These are phyloP conservation scores for Helianthus annuus DNA, from an alignment of 129 eudicot species.

Conservation along the genomic window DNA sequence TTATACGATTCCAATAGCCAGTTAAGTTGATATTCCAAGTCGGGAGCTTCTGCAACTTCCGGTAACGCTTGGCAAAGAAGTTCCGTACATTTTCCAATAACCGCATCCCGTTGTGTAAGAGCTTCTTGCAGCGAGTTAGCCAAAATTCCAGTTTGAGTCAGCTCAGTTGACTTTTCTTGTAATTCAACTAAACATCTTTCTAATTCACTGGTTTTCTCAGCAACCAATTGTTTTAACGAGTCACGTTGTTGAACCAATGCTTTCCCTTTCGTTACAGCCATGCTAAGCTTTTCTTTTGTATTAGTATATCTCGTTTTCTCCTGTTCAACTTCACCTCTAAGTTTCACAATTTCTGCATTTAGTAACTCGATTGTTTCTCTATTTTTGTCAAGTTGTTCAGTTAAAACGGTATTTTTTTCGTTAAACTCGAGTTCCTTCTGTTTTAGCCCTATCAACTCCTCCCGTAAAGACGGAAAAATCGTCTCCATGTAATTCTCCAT, in stretches of 20 bases:
- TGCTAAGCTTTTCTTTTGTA: conserved; percentile 87
- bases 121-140: conserved; percentile 66
- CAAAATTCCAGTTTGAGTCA: conserved; percentile 44
- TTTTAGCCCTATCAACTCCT: conserved; percentile 54
- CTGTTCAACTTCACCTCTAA: conserved; percentile 74
- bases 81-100: conserved; percentile 62
- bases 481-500: conserved; percentile 53
- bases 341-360: conserved; percentile 56
- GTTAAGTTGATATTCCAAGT: conserved; percentile 52
- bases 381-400: conserved; percentile 59
- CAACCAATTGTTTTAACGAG: conserved; percentile 69
- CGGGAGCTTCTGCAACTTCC: conserved; percentile 43
- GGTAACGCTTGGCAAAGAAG: conserved; percentile 57
- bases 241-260: conserved; percentile 93
- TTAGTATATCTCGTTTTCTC: conserved; percentile 69
- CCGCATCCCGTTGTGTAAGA: conserved; percentile 52
- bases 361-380: conserved; percentile 44
- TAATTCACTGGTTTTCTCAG: conserved; percentile 77
- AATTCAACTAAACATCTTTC: conserved; percentile 54
- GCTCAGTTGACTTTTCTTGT: conserved; percentile 71
- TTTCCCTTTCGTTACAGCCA: conserved; percentile 97
- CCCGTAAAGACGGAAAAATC: conserved; percentile 46
- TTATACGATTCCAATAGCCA: conserved; percentile 66
- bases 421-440: conserved; percentile 56
- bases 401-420: conserved; percentile 48